phyloP scores from a whole-genome alignment of 2,329 filamentous ascomycete species.

The Ophiostoma perfectum region DNA sequence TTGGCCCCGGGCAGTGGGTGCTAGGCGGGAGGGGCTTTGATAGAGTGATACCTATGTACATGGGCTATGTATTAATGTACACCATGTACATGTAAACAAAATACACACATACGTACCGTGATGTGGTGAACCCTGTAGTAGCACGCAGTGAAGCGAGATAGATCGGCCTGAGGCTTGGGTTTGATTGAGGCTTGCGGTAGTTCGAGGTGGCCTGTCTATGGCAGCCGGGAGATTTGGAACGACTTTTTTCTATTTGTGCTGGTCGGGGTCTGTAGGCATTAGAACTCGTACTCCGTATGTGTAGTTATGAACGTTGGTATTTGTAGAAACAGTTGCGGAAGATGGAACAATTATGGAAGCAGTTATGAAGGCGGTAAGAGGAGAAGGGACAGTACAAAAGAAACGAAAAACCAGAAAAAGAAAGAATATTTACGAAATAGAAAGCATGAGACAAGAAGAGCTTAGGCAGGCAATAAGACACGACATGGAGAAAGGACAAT shows the following conservation, averaged over 20 bases:
- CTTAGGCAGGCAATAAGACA: background rate
- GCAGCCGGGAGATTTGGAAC: background rate
- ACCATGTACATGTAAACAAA: background rate
- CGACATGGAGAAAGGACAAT: too few relatives aligned
- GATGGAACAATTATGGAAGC: background rate
- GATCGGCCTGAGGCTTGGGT: background rate
- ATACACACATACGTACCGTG: too few relatives aligned
- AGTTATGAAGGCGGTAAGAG: background rate
- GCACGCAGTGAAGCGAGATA: slow-evolving; percentile 21
- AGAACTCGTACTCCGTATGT: background rate
- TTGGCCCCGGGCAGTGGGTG: background rate
- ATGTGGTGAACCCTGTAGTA: slow-evolving; percentile 17
- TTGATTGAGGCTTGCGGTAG: slow-evolving; percentile 8
- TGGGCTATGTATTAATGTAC: background rate
- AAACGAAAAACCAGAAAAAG: background rate
- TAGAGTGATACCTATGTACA: background rate
- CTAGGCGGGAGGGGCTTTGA: background rate
- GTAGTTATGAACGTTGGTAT: background rate
- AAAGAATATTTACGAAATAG: background rate
- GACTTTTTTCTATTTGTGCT: background rate
- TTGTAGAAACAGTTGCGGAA: background rate
- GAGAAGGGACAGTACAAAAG: background rate
- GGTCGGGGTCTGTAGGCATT: background rate
- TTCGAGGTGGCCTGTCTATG: background rate
- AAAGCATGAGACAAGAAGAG: background rate